Percentiles rank a stretch among this genome's conserved stretches.
Evolutionary conservation across 352 stramenopile genomes (phyloP).

Genomic region (Pythium pyrilobum): DNA sequence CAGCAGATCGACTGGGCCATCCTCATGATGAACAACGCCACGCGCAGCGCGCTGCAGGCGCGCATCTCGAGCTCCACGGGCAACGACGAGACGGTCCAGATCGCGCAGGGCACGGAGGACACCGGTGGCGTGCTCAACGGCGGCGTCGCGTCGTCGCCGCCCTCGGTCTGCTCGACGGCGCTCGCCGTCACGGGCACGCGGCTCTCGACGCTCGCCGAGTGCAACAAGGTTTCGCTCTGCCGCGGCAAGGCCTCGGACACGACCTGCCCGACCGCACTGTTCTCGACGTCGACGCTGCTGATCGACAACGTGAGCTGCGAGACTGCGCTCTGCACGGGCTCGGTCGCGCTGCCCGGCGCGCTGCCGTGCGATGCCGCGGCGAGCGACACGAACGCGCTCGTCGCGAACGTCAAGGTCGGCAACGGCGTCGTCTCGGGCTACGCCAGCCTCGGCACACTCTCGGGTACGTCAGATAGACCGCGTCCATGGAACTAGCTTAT

Average conservation of each 20-base stretch:
- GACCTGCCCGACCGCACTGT: constrained; percentile 36
- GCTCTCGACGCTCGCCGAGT: constrained; percentile 45
- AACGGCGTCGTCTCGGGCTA: constrained; percentile 44
- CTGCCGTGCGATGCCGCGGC: constrained; percentile 42
- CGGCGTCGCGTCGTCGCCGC: constrained; percentile 14
- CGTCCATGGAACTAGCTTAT: too few relatives aligned
- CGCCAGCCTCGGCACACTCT: constrained; percentile 37
- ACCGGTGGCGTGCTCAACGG: constrained; percentile 26
- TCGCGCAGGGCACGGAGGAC: constrained; percentile 38
- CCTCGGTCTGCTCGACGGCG: constrained; percentile 43
- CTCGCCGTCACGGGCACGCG: constrained; percentile 42
- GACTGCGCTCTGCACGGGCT: constrained; percentile 42
- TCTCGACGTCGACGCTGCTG: constrained; percentile 15
- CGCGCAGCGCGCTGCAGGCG: constrained; percentile 44
- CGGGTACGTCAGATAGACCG: constrained; percentile 11
- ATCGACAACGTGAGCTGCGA: constrained; percentile 39
- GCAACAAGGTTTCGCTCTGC: constrained; percentile 59
- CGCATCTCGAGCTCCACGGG: constrained; percentile 30
- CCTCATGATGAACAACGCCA: constrained; percentile 33
- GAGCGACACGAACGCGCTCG: constrained; percentile 28
- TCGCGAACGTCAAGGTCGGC: constrained; percentile 48
- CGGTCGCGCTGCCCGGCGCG: constrained; percentile 31
- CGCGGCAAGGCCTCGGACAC: constrained; percentile 35
- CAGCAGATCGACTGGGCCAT: constrained; percentile 61
- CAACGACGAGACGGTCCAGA: constrained; percentile 34